Evolutionary conservation across 352 stramenopile genomes (phyloP).

Genomic region (Globisporangium lucens): DNA sequence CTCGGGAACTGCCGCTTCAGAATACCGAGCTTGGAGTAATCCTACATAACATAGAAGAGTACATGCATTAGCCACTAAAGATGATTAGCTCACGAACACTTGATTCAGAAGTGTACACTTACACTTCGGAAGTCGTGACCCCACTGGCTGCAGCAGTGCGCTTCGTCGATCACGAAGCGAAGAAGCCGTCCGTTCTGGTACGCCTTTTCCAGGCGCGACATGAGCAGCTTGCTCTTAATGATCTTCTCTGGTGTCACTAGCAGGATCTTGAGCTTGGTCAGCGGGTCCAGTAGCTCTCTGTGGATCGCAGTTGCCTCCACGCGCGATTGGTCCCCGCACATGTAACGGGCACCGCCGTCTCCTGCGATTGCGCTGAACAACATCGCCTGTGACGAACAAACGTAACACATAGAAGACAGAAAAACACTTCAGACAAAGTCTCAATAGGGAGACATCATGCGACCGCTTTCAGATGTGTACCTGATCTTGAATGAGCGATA

Average conservation of each 20-base stretch:
- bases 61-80: neutral
- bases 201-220: slow-evolving; percentile 90
- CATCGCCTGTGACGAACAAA: slow-evolving; percentile 34
- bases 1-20: slow-evolving; percentile 87
- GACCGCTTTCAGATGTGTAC: slow-evolving; percentile 20
- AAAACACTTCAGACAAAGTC: no score
- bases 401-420: no score
- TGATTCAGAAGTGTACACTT: neutral
- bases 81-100: neutral
- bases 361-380: slow-evolving; percentile 70
- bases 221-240: slow-evolving; percentile 84
- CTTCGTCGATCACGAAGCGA: slow-evolving; percentile 93
- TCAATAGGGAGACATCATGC: no score
- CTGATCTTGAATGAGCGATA: slow-evolving; percentile 94
- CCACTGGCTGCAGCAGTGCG: slow-evolving; percentile 83
- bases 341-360: slow-evolving; percentile 39
- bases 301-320: slow-evolving; percentile 56
- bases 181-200: slow-evolving; percentile 72
- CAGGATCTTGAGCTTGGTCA: slow-evolving; percentile 70
- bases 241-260: slow-evolving; percentile 94
- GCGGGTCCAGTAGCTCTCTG: slow-evolving; percentile 77
- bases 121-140: slow-evolving; percentile 81
- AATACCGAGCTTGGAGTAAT: slow-evolving; percentile 92
- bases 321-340: slow-evolving; percentile 57
- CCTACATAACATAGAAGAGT: slow-evolving; percentile 25